Evolutionary conservation across 768 basidiomycete species (phyloP), one percentile per base, ranked within the genome.

Genomic region (Kwoniella sp.): DNA sequence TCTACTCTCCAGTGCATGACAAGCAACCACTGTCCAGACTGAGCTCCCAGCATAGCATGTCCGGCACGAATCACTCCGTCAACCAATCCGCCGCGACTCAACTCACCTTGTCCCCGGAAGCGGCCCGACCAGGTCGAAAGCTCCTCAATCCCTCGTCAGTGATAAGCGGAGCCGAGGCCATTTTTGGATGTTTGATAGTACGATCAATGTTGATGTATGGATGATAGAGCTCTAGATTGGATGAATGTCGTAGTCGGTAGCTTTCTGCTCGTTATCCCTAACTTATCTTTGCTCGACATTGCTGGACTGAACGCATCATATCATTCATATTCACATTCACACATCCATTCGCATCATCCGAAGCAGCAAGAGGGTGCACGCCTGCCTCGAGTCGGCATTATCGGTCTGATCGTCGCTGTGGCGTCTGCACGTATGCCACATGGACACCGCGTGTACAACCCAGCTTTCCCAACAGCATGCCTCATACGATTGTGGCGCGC

Each of bases 101-200:
- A 47, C 68, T 41, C 38, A 70, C 69, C 62, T 67, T 70, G 22
- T 70, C 69, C 12, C 69, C 69, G 2, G 69, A 50, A 15, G 41
- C 25, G 25, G 25, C 25, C 13, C 65, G 51, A 12, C 69, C 69
- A 38, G 69, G 69, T 50, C 30, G 55, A 25, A 65, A 57, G 41
- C 41, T 45, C 15, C 17, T 45, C 41, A 45, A 17, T 20, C 41
- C 41, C 8, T 45, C 41, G 41, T 45, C 41, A 45, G 41, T 11
- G 8, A 45, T 45, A 20, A 45, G 41, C 41, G 41, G 41, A 9
- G 41, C 41, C 41, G 41, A 45, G 3, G 41, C 41, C 41, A 45
- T 45, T 45, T 58, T 65, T 52, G 38, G 38, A n/a, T 45, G 38
- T 11, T 45, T 45, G 38, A 45, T n/a, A n/a, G n/a, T n/a, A n/a